Conservation (phyloP, 371 early-diverging fungal genomes). For the Mucor velutinosus region DNA sequence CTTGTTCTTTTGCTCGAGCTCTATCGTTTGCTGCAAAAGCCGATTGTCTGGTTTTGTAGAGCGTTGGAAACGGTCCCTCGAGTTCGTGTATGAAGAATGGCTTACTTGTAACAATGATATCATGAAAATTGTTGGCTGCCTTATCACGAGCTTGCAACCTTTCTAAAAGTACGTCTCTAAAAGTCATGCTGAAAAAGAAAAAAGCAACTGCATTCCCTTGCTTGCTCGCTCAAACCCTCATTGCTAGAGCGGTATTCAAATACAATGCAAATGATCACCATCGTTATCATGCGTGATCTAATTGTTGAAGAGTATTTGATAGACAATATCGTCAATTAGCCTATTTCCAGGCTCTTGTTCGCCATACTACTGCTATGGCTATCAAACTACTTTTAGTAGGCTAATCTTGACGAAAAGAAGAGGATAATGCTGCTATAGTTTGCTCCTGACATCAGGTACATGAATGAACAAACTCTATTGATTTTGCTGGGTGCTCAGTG, state of each 20-base stretch:
- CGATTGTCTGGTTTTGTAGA: slow-evolving; percentile 26
- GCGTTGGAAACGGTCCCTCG: neutral
- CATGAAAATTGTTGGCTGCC: slow-evolving; percentile 30
- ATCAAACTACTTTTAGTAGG: too few species aligned
- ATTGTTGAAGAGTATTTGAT: neutral
- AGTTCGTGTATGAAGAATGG: neutral
- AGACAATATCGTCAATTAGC: too few species aligned
- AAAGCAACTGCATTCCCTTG: neutral
- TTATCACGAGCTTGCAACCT: slow-evolving; percentile 24
- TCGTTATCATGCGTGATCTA: neutral
- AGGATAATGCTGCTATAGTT: too few species aligned
- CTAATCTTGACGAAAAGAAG: too few species aligned
- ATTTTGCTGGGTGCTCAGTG: too few species aligned
- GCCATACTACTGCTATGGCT: neutral
- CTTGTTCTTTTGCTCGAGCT: slow-evolving; percentile 23
- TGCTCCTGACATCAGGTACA: too few species aligned
- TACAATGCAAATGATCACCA: neutral
- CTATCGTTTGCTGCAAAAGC: slow-evolving; percentile 29
- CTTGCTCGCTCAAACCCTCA: neutral
- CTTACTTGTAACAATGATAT: slow-evolving; percentile 31
- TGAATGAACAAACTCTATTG: too few species aligned
- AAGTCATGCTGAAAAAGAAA: slow-evolving; percentile 18
- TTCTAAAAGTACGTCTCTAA: slow-evolving; percentile 23
- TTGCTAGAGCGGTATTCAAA: neutral
- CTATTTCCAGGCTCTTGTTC: neutral